Conservation (phyloP, 306 rosid genomes). For the Cucumis hystrix region DNA sequence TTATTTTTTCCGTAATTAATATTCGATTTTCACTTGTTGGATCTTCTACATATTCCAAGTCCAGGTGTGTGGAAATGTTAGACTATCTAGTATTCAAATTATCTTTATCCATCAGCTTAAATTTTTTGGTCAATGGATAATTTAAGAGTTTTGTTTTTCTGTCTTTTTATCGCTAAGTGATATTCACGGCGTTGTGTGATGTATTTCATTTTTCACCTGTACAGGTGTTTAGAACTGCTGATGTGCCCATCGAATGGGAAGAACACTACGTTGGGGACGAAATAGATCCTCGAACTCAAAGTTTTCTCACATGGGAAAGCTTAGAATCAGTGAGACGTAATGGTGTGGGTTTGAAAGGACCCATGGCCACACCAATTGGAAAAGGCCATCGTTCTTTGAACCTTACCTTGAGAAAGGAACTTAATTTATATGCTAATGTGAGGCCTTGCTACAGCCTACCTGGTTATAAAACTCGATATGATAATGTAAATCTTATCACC, state of each 20-base stretch:
- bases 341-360: slow-evolving; percentile 92
- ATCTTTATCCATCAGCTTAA: too few species aligned
- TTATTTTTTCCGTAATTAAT: too few species aligned
- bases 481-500: slow-evolving; percentile 76
- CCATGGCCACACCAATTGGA: slow-evolving; percentile 99
- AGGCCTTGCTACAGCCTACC: slow-evolving; percentile 92
- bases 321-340: slow-evolving; percentile 75
- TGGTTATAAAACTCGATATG: slow-evolving; percentile 91
- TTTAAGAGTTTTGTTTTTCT: too few species aligned
- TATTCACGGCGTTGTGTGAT: neutral
- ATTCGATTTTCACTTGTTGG: neutral
- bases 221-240: slow-evolving; percentile 66
- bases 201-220: neutral
- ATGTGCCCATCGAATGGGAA: slow-evolving; percentile 92
- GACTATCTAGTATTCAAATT: too few species aligned
- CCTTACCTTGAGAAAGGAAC: slow-evolving; percentile 95
- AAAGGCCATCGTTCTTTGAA: slow-evolving; percentile 95
- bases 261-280: slow-evolving; percentile 73
- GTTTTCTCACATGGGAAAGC: slow-evolving; percentile 97
- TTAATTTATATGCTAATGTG: slow-evolving; percentile 89
- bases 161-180: neutral
- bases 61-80: too few species aligned
- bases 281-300: slow-evolving; percentile 84
- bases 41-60: too few species aligned
- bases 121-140: too few species aligned